Evolutionary conservation across 208 protist genomes (phyloP).

Genomic region (Histomonas meleagridis): DNA sequence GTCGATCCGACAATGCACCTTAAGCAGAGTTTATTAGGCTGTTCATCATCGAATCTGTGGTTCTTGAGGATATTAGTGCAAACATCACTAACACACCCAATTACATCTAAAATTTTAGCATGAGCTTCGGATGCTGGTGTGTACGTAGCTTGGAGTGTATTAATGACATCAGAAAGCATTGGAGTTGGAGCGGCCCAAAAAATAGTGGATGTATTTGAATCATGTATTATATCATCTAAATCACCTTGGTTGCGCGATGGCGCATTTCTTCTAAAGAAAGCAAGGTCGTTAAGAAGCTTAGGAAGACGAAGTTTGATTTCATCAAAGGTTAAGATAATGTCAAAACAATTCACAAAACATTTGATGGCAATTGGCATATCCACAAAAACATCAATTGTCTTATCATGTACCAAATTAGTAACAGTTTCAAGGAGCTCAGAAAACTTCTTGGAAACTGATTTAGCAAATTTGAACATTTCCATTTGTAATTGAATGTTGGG

Average conservation of each 20-base stretch:
- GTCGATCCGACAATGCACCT: not conserved
- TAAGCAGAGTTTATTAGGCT: not conserved
- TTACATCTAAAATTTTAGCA: not conserved
- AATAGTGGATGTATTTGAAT: not conserved
- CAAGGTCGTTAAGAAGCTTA: not conserved
- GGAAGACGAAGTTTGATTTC: not conserved
- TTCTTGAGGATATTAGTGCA: not conserved
- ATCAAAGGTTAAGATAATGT: constrained; percentile 18
- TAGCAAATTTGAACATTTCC: not conserved
- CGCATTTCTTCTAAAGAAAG: not conserved
- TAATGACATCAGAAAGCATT: not conserved
- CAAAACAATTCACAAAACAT: not conserved
- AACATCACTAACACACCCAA: not conserved
- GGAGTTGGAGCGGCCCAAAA: not conserved
- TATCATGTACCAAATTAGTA: not conserved
- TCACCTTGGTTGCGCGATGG: not conserved
- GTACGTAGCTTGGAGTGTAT: not conserved
- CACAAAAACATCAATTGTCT: not conserved
- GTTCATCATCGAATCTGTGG: too few species aligned
- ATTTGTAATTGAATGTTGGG: not conserved
- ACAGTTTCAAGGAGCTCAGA: not conserved
- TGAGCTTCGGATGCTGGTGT: not conserved
- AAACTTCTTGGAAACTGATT: not conserved
- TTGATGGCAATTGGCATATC: not conserved
- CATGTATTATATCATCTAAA: not conserved